Evolutionary conservation across 2,329 filamentous ascomycete genomes (phyloP), one percentile per base, ranked within the genome.

Genomic region (Coniochaeta sp.): DNA sequence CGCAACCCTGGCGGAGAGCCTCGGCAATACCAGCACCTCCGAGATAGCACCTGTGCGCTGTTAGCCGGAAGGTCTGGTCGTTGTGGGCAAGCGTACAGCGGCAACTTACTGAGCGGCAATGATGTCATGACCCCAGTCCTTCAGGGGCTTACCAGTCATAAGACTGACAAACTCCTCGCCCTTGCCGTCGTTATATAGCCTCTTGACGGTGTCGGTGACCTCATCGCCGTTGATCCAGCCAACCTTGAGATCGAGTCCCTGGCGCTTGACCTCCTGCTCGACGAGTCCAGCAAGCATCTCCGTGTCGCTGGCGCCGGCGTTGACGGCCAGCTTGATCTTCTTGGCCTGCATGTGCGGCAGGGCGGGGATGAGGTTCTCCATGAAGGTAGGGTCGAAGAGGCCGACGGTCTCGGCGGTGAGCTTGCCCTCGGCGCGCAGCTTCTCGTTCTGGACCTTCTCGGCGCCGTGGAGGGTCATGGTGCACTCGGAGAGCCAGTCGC

Each of bases 11-110:
- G 22, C 56, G 51, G 14, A 71, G 57, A 7, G 62, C 68, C 48
- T 63, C 62, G 9, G 65, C 63, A 31, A 72, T 71, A 10, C 64
- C 67, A 31, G 65, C 56, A 3, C 71, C 71, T 7, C 74, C 74
- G 1, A 76, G 67, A 54, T 78, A 78, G n/a, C 67, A 73, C 31
- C 42, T 51, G 14, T 22, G 24, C 12, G 16, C 14, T 28, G 26
- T 47, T 20, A 47, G 26, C 16, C 8, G 28, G n/a, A 7, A 30
- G 45, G 6, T 28, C 42, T n/a, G n/a, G n/a, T n/a, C n/a, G n/a
- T n/a, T n/a, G n/a, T n/a, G n/a, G n/a, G n/a, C n/a, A n/a, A 12
- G 12, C 7, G 26, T 6, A 46, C 24, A 16, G n/a, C 14, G 4
- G 18, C 28, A 28, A 47, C 45, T 18, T 10, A 47, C 53, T 59